phyloP scores from a whole-genome alignment of 345 rosid genomes.

The Ailanthus altissimus region DNA sequence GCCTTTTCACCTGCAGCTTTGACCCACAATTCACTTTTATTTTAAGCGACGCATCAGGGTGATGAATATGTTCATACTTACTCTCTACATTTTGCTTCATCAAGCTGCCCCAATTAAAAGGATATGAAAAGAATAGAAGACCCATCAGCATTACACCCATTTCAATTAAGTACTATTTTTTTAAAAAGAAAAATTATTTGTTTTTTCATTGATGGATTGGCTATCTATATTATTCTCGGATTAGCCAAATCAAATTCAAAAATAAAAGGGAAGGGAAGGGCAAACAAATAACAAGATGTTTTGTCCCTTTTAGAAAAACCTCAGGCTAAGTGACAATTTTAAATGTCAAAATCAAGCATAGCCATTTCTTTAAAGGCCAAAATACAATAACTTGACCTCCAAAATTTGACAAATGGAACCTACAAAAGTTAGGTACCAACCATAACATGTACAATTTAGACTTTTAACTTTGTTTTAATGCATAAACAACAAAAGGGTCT shows the following conservation, averaged over 20 bases:
- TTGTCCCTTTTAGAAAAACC: neutral
- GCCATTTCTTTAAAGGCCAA: neutral
- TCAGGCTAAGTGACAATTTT: neutral
- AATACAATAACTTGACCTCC: neutral
- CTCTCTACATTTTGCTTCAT: too few species aligned
- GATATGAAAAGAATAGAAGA: too few species aligned
- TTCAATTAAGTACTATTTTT: too few species aligned
- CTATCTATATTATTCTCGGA: neutral
- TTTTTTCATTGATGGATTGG: neutral
- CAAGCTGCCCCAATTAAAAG: too few species aligned
- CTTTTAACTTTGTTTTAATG: conserved; percentile 3
- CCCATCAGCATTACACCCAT: too few species aligned
- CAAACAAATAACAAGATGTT: neutral
- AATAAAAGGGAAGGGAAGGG: neutral
- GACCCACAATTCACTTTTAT: too few species aligned
- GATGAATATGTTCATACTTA: too few species aligned
- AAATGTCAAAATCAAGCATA: neutral
- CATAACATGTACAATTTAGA: neutral
- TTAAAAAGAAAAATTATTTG: too few species aligned
- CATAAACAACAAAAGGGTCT: conserved; percentile 5
- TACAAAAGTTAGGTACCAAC: conserved; percentile 3
- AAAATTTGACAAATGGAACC: conserved; percentile 19
- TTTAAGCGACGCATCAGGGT: too few species aligned
- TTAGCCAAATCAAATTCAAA: neutral
- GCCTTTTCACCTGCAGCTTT: too few species aligned